These are phyloP conservation scores for Spathaspora sp. DNA, from an alignment of 805 yeast species.

Conservation along the genomic window DNA sequence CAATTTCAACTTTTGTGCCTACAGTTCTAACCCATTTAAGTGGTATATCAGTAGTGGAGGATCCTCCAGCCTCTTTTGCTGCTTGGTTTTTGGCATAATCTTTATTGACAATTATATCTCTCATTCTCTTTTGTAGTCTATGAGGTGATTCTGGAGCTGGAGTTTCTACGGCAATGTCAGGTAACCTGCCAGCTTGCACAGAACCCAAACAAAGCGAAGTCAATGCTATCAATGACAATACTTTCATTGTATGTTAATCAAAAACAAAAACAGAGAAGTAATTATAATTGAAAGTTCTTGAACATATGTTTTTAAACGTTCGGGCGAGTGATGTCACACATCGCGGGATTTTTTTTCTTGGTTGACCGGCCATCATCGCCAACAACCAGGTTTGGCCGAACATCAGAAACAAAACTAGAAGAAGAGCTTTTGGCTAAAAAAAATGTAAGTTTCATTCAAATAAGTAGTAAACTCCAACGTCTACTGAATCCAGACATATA, in stretches of 20 bases:
- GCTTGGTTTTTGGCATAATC: slow-evolving; percentile 24
- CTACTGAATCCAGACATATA: slow-evolving; percentile 7
- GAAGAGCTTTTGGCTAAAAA: neutral
- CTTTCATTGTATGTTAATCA: neutral
- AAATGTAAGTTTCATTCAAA: slow-evolving; percentile 17
- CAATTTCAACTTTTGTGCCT: slow-evolving; percentile 54
- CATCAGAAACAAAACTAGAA: neutral
- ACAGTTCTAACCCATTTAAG: slow-evolving; percentile 75
- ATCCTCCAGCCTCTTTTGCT: slow-evolving; percentile 9
- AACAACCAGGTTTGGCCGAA: neutral
- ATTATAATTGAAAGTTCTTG: neutral
- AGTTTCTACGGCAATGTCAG: neutral
- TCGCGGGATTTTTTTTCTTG: neutral
- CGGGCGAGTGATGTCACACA: neutral
- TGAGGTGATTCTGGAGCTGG: slow-evolving; percentile 9
- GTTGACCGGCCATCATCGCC: neutral
- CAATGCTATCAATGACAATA: neutral
- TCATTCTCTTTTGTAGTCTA: slow-evolving; percentile 20
- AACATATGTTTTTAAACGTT: neutral
- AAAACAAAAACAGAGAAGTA: neutral
- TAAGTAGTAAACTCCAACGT: slow-evolving; percentile 16
- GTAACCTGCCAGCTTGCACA: neutral
- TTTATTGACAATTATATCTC: slow-evolving; percentile 26
- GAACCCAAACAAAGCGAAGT: neutral
- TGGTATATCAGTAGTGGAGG: slow-evolving; percentile 20